Percentiles rank a stretch among this genome's conserved stretches.
These are phyloP conservation scores for Thoreauomyces humboldtii DNA, from an alignment of 192 early-diverging fungal genomes.

Conservation along the genomic window DNA sequence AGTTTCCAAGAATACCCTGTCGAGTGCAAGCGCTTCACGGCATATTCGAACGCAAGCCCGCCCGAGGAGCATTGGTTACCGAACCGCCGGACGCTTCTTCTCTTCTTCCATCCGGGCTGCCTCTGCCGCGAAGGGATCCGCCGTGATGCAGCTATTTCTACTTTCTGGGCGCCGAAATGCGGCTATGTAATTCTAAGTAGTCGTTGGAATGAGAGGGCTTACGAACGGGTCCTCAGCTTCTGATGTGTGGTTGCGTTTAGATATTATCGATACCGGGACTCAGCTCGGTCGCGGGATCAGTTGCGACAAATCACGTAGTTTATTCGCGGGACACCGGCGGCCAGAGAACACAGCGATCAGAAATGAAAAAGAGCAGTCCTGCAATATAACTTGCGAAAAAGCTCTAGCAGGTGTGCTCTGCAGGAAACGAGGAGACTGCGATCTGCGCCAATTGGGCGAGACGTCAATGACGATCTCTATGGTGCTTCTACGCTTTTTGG, in stretches of 20 bases:
- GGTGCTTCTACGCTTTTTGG: too few relatives aligned
- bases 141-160: constrained; percentile 39
- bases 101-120: constrained; percentile 41
- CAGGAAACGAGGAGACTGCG: too few relatives aligned
- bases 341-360: too few relatives aligned
- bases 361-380: too few relatives aligned
- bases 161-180: constrained; percentile 29
- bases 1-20: constrained; percentile 57
- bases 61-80: constrained; percentile 47
- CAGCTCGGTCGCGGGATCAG: constrained; percentile 32
- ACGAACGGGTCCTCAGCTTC: background rate
- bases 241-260: background rate
- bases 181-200: constrained; percentile 50
- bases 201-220: background rate
- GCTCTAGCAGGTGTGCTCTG: too few relatives aligned
- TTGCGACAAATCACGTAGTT: constrained; percentile 1
- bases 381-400: too few relatives aligned
- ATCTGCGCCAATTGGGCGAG: too few relatives aligned
- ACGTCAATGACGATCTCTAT: too few relatives aligned
- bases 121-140: constrained; percentile 76
- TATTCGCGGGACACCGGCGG: too few relatives aligned
- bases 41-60: constrained; percentile 59
- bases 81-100: constrained; percentile 34
- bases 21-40: constrained; percentile 54
- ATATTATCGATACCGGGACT: constrained; percentile 47